Evolutionary conservation across 495 filamentous ascomycete species (phyloP), one percentile per base, ranked within the genome.

Genomic region (Hamigera avellanea): DNA sequence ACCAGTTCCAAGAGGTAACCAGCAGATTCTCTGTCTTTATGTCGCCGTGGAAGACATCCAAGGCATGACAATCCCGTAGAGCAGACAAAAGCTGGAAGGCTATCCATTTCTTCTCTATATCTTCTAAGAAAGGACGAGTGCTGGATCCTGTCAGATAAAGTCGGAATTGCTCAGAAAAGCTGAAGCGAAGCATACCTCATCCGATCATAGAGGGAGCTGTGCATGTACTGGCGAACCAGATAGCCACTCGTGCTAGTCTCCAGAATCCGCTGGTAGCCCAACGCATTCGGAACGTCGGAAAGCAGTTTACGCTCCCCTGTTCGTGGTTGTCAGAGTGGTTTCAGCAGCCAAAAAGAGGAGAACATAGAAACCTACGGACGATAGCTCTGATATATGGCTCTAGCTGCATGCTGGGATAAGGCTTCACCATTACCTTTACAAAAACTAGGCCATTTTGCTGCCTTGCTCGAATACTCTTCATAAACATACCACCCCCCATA

Each of bases 1-100:
- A 78, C 93, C 93, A 99, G 61, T 96, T 95, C 93, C 93, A 99
- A 17, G 93, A 95, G 1, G 93, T 99, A 28, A 96, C 88, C 33
- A 99, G 67, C 19, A 86, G 75, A 48, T 96, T 99, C 59, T 96
- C 89, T 0, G 91, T 86, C 61, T 99, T 99, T 61, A 99, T 95
- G 54, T 99, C 93, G 25, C 93, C 93, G 55, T 99, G 93, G 56
- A 83, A 95, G 35, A 96, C 69, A 41, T 87, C 82, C n/a, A 83
- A 70, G 28, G 80, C 67, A 58, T 99, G 93, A 46, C 86, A 95
- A 52, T 99, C 93, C 23, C 89, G 76, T 36, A 96, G 66, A 6
- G 83, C 91, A 56, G 86, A 94, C 8, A 99, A 72, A 8, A 99
- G 73, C 61, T 99, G 93, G 48, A 94, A 99, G 1, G 93, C 82